These are phyloP conservation scores for Singerocomus rubriflavus DNA, from an alignment of 1,284 basidiomycete genomes.

Conservation along the genomic window DNA sequence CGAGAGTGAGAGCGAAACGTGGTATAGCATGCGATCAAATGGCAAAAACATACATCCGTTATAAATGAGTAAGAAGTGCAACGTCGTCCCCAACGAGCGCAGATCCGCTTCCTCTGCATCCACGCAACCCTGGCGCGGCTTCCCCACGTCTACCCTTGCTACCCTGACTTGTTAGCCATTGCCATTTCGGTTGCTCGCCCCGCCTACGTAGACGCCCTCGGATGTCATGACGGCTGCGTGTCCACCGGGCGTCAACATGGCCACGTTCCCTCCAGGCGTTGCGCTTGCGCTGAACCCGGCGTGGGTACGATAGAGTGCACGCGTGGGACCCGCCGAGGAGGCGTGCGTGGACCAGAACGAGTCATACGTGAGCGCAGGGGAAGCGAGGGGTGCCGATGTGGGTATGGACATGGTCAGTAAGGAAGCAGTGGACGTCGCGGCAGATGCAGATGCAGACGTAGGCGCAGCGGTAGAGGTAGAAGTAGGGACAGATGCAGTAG, in stretches of 20 bases:
- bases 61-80: too few relatives aligned
- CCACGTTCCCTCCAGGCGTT: conserved; percentile 26
- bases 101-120: too few relatives aligned
- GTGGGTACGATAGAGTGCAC: conserved; percentile 33
- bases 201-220: conserved; percentile 33
- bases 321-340: conserved; percentile 24
- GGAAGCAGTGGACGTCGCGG: neutral
- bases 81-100: too few relatives aligned
- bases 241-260: conserved; percentile 32
- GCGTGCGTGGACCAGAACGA: conserved; percentile 62
- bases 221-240: conserved; percentile 32
- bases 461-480: neutral
- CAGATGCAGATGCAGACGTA: too few relatives aligned
- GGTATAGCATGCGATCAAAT: too few relatives aligned
- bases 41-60: too few relatives aligned
- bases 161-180: neutral
- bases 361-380: conserved; percentile 52
- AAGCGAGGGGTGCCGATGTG: conserved; percentile 14
- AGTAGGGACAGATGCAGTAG: neutral
- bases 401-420: conserved; percentile 6
- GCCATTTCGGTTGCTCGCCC: conserved; percentile 12
- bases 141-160: too few relatives aligned
- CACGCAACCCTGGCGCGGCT: too few relatives aligned
- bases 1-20: too few relatives aligned
- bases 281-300: conserved; percentile 29